A percentile compares a stretch with the other conserved stretches of the same genome.
Evolutionary conservation across 2,329 filamentous ascomycete species (phyloP).

Genomic region (Balansia obtecta): DNA sequence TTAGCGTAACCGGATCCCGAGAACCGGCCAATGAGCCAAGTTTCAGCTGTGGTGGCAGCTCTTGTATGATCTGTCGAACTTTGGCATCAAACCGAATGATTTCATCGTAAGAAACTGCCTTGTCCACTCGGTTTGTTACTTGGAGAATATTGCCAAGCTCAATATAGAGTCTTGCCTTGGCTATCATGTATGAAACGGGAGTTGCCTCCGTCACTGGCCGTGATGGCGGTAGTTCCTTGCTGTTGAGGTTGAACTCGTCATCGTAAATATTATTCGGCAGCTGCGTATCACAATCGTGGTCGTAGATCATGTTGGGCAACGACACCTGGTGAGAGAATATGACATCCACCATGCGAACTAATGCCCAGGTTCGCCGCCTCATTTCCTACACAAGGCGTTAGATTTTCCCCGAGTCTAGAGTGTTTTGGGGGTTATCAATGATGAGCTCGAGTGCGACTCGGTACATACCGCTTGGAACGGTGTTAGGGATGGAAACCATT

Average conservation of each 20-base stretch:
- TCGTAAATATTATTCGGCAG: constrained; percentile 70
- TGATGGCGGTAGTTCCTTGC: constrained; percentile 53
- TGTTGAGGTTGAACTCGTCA: constrained; percentile 62
- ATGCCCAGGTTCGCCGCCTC: constrained; percentile 54
- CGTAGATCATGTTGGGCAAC: constrained; percentile 57
- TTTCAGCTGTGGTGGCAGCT: constrained; percentile 68
- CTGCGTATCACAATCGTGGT: constrained; percentile 63
- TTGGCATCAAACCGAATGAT: constrained; percentile 49
- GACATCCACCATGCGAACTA: constrained; percentile 61
- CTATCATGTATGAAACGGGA: constrained; percentile 67
- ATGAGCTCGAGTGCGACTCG: background rate
- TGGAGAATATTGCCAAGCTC: constrained; percentile 64
- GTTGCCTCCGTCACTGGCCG: constrained; percentile 59
- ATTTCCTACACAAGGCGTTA: constrained; percentile 42
- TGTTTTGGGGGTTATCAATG: no score
- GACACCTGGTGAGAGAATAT: constrained; percentile 65
- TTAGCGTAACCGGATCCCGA: constrained; percentile 68
- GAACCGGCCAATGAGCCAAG: constrained; percentile 64
- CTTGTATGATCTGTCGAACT: constrained; percentile 47
- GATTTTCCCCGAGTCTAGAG: background rate
- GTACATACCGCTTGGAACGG: constrained; percentile 55
- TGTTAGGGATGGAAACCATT: constrained; percentile 58
- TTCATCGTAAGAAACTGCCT: constrained; percentile 48
- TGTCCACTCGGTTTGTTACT: constrained; percentile 42
- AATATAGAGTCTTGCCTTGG: constrained; percentile 54